These are phyloP conservation scores for Endothia cerciana DNA, from an alignment of 2,329 filamentous ascomycete species.

Conservation along the genomic window DNA sequence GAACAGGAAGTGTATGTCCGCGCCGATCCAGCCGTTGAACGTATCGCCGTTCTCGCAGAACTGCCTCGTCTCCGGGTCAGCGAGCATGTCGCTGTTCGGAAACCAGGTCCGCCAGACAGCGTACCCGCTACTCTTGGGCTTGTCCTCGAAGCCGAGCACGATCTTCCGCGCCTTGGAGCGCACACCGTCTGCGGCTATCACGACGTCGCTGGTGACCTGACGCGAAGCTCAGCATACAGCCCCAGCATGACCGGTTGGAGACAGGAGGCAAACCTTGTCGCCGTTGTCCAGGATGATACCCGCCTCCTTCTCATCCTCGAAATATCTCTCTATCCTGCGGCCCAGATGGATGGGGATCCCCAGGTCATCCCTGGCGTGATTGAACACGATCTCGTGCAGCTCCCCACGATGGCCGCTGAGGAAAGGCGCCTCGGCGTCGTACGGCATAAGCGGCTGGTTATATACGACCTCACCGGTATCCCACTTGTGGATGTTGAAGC, in stretches of 20 bases:
- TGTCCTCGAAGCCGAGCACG: constrained; percentile 48
- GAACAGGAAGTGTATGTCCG: constrained; percentile 56
- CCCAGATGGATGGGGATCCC: constrained; percentile 60
- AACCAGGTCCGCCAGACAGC: constrained; percentile 53
- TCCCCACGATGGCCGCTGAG: constrained; percentile 66
- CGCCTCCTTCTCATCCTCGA: constrained; percentile 54
- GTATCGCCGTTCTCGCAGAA: constrained; percentile 50
- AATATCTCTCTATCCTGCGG: constrained; percentile 56
- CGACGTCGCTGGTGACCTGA: constrained; percentile 37
- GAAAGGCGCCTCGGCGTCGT: constrained; percentile 52
- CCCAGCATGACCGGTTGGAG: constrained; percentile 59
- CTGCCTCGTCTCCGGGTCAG: constrained; percentile 38
- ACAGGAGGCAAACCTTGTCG: constrained; percentile 51
- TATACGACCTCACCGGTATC: constrained; percentile 63
- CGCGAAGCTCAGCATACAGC: constrained; percentile 34
- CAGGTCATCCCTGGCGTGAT: constrained; percentile 58
- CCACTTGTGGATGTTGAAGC: constrained; percentile 66
- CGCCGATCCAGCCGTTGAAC: constrained; percentile 55
- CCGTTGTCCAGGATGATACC: constrained; percentile 56
- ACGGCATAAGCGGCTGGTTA: constrained; percentile 53
- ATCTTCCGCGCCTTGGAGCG: constrained; percentile 51
- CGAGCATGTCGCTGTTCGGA: constrained; percentile 46
- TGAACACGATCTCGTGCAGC: constrained; percentile 61
- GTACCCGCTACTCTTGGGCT: constrained; percentile 47
- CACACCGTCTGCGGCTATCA: constrained; percentile 53